phyloP scores from a whole-genome alignment of 352 stramenopile genomes.

The Phytophthora kernoviae region DNA sequence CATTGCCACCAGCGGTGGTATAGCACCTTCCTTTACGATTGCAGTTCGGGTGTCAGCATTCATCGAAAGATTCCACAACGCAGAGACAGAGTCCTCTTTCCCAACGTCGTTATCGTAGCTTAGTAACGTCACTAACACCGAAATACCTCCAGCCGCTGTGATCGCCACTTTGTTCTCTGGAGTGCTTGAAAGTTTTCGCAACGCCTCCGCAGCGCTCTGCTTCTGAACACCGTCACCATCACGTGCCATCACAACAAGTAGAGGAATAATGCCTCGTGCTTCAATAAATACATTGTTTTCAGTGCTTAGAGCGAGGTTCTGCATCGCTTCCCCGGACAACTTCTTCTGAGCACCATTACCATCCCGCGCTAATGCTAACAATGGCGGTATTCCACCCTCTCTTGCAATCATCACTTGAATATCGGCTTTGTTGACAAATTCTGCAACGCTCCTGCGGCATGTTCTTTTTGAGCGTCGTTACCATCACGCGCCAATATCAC shows the following conservation, averaged over 20 bases:
- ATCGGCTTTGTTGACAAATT: conserved; percentile 2
- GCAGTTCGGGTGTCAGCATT: no score
- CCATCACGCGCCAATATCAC: neutral
- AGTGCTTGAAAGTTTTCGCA: neutral
- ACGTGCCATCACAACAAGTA: neutral
- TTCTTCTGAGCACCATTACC: conserved; percentile 1
- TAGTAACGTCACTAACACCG: neutral
- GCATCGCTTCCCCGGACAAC: no score
- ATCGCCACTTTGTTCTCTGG: neutral
- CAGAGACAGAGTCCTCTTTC: neutral
- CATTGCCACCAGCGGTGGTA: no score
- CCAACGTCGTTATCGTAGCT: neutral
- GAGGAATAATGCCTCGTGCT: neutral
- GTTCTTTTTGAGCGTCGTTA: neutral
- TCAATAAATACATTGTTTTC: neutral
- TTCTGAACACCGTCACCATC: neutral
- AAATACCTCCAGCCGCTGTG: neutral
- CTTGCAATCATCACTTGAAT: no score
- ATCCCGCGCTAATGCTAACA: neutral
- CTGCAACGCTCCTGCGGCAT: neutral
- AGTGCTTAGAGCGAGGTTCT: no score
- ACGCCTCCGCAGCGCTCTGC: neutral
- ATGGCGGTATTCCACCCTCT: neutral
- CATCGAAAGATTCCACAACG: no score
- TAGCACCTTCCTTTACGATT: no score